A percentile compares a stretch with the other conserved stretches of the same genome.
Conservation (phyloP, 345 rosid genomes). For the Punica granatum region DNA sequence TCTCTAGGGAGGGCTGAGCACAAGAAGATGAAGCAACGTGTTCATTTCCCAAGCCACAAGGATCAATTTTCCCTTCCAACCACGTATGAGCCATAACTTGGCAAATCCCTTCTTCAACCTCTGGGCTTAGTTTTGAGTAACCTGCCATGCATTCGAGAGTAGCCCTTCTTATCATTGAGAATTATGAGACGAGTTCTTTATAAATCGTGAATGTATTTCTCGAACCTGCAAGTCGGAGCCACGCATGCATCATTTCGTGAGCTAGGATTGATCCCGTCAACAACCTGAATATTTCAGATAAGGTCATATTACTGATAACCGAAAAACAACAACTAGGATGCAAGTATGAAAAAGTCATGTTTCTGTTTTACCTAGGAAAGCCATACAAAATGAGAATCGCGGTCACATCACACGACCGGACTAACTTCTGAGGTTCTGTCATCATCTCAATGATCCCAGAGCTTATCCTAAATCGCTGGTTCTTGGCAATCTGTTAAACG, state of each 20-base stretch:
- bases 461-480: conserved; percentile 57
- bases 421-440: conserved; percentile 64
- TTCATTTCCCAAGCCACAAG: conserved; percentile 19
- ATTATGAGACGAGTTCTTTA: not conserved
- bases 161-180: not conserved
- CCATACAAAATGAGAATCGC: conserved; percentile 88
- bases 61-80: conserved; percentile 69
- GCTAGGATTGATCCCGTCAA: conserved; percentile 93
- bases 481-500: conserved; percentile 44
- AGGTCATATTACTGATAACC: not conserved
- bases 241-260: conserved; percentile 99
- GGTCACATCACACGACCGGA: conserved; percentile 77
- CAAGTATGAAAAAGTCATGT: not conserved
- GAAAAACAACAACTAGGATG: not conserved
- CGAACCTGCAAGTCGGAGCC: conserved; percentile 92
- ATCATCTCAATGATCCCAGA: conserved; percentile 43
- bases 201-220: not conserved
- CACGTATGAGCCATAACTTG: conserved; percentile 95
- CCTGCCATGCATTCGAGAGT: conserved; percentile 27
- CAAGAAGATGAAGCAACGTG: conserved; percentile 28
- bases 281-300: conserved; percentile 39
- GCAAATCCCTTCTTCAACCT: conserved; percentile 97
- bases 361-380: conserved; percentile 54
- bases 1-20: conserved; percentile 46
- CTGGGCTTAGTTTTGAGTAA: conserved; percentile 61